Evolutionary conservation across 345 rosid genomes (phyloP), one percentile per base, ranked within the genome.

Genomic region (Linum trigynum): DNA sequence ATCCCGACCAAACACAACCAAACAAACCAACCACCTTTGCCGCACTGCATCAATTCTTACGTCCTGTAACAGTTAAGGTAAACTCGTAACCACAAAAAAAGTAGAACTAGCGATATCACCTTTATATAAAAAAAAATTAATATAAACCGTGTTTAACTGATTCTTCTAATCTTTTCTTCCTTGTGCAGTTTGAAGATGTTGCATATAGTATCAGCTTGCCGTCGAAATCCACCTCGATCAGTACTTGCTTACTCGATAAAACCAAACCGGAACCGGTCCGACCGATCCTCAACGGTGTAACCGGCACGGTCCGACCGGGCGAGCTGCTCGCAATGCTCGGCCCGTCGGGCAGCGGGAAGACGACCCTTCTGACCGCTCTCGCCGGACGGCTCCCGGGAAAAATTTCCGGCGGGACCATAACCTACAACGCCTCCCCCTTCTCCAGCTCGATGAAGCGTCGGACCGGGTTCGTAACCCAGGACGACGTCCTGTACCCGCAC

Each of bases 61-160:
- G 72, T 69, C 85, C 92, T 0, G 71, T 92, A 60, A 82, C 81
- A n/a, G 92, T 92, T 61, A 81, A 77, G 96, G 98, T 92, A 67
- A 63, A 7, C 37, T 63, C 32, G 32, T 23, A 23, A 23, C 1
- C 1, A 23, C 32, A 23, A 23, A 23, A 23, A 12, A 5, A 5
- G 9, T 42, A 63, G 4, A 23, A 16, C 2, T 7, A 48, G 10
- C 12, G 7, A 12, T 40, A 8, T 55, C 39, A 8, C 39, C 37
- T 12, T 48, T 42, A 39, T 42, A 39, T 59, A 38, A 1, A 41
- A 40, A 2, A 1, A 23, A 3, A 16, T 23, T 17, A 55, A 3
- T 12, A 42, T 6, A 5, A 3, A 1, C 2, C 5, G 5, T 5
- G 8, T 8, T 38, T 55, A 10, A 48, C 11, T 2, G 45, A 15